Evolutionary conservation across 2,329 filamentous ascomycete genomes (phyloP), one percentile per base, ranked within the genome.

Genomic region (Aureobasidium zeae): DNA sequence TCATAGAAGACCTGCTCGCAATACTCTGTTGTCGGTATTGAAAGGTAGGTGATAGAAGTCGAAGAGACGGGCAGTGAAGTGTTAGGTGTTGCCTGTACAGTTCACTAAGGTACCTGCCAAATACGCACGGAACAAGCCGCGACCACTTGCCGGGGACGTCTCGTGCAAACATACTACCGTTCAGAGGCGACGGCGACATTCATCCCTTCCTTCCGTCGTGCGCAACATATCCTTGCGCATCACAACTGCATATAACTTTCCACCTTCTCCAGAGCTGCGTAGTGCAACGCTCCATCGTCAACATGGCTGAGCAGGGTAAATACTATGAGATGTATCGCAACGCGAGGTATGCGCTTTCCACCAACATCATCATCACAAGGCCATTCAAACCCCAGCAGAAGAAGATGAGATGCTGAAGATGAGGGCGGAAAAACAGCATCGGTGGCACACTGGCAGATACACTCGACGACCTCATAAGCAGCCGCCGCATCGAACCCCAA

Each of bases 251-350:
- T 24, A 16, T 21, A 15, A 6, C 3, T 13, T 11, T 6, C 22
- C 28, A 13, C 3, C 4, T 2, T 20, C 12, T 21, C 15, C 15
- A 19, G 19, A 20, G 20, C 25, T 15, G 24, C 42, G 24, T 32
- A 44, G 7, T 12, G 24, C 21, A 26, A 25, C 24, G 12, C 12
- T 13, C 24, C 13, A 28, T 16, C 15, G 20, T 12, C 51, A 66
- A 49, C 39, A 73, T 73, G 69, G 69, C 67, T 62, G 57, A 66
- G 55, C 63, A 43, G 22, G 49, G 73, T 51, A 63, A 74, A 53
- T 81, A 77, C 71, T 98, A 96, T 67, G 91, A 98, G 77, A 81
- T 98, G 60, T 98, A 98, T 67, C 86, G 91, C 58, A 83, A 88
- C 71, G 94, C 87, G 79, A 96, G 89, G 91, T 96, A 86, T n/a